phyloP scores from a whole-genome alignment of 352 stramenopile species.

The Phytophthora megakarya region DNA sequence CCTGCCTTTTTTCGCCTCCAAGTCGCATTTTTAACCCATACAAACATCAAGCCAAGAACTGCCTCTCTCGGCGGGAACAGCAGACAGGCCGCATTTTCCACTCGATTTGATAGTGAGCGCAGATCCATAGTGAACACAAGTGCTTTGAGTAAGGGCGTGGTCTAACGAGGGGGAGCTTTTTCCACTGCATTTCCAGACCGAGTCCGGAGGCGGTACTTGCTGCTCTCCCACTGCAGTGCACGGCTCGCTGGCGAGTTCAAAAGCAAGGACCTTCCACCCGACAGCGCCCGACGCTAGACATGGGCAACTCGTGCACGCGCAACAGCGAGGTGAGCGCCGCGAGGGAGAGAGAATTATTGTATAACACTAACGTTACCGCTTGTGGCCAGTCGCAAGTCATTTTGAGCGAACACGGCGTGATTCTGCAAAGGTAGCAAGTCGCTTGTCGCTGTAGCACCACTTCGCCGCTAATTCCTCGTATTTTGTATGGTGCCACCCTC shows the following conservation, averaged over 20 bases:
- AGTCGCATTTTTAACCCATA: slow-evolving; percentile 22
- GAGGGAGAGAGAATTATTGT: neutral
- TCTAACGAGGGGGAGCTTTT: slow-evolving; percentile 29
- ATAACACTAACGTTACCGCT: slow-evolving; percentile 1
- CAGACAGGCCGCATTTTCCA: slow-evolving; percentile 29
- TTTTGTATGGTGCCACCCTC: neutral
- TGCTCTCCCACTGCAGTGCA: slow-evolving; percentile 14
- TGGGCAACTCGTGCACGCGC: slow-evolving; percentile 71
- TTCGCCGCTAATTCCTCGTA: neutral
- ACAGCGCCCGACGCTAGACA: slow-evolving; percentile 17
- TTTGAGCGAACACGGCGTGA: slow-evolving; percentile 54
- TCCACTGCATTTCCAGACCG: slow-evolving; percentile 37
- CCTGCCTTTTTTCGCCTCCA: no score
- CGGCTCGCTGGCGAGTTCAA: slow-evolving; percentile 24
- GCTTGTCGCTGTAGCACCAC: slow-evolving; percentile 14
- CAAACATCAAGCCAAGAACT: slow-evolving; percentile 36
- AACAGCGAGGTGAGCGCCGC: slow-evolving; percentile 50
- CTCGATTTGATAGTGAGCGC: slow-evolving; percentile 10
- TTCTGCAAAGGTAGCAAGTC: slow-evolving; percentile 44
- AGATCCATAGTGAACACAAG: slow-evolving; percentile 16
- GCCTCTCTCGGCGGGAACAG: slow-evolving; percentile 35
- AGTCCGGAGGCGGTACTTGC: slow-evolving; percentile 19
- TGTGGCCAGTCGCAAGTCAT: slow-evolving; percentile 63
- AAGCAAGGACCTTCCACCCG: slow-evolving; percentile 2
- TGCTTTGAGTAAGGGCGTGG: slow-evolving; percentile 29